Percentiles rank a stretch among this genome's conserved stretches.
Conservation (phyloP, 148 eudicot species). For the Rhododendron molle region DNA sequence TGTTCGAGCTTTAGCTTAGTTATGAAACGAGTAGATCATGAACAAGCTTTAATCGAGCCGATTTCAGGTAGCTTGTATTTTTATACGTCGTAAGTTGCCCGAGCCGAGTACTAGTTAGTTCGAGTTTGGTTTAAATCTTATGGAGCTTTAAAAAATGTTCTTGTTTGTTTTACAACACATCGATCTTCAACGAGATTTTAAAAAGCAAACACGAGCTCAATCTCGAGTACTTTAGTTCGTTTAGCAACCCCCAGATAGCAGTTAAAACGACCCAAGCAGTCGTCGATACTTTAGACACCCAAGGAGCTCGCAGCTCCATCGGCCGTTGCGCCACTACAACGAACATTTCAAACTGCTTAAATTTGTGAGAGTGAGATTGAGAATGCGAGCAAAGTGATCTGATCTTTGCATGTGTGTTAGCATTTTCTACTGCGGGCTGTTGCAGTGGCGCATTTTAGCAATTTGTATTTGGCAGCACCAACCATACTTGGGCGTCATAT, state of each 20-base stretch:
- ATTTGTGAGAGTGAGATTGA: too few species aligned
- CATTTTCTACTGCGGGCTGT: neutral
- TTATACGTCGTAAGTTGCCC: too few species aligned
- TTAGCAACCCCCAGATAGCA: neutral
- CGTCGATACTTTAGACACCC: neutral
- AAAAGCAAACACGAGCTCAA: neutral
- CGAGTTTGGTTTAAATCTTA: too few species aligned
- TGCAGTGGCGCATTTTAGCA: neutral
- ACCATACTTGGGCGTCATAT: neutral
- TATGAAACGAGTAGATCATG: neutral
- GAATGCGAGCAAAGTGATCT: too few species aligned
- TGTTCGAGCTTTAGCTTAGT: too few species aligned
- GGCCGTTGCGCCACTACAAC: neutral
- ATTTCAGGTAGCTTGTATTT: neutral
- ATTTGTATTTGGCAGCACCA: neutral
- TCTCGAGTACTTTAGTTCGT: neutral
- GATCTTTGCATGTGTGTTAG: neutral
- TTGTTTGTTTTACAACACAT: neutral
- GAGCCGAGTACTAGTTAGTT: too few species aligned
- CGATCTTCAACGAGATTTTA: too few species aligned
- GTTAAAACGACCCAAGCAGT: neutral
- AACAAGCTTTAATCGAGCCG: neutral
- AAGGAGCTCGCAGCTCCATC: neutral
- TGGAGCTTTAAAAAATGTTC: too few species aligned
- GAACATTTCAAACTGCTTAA: too few species aligned